Conservation (phyloP, 139 green algal genomes). For the Asterochloris erici region DNA sequence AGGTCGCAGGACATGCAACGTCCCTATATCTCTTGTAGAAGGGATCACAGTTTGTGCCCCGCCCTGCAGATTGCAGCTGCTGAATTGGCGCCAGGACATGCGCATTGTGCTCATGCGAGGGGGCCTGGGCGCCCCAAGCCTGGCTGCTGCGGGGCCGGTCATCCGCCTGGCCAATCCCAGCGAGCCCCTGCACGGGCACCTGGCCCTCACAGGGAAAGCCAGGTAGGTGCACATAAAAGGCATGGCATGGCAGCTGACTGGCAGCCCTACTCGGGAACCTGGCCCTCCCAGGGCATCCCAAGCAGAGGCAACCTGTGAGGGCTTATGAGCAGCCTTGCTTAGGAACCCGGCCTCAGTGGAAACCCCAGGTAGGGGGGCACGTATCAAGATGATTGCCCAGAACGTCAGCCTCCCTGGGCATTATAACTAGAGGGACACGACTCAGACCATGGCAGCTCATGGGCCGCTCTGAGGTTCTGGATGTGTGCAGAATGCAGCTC, state of each 20-base stretch:
- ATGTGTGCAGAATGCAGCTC: background rate
- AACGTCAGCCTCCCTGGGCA: no score
- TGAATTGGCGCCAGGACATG: constrained; percentile 33
- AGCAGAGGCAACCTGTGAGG: background rate
- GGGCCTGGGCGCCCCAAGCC: constrained; percentile 24
- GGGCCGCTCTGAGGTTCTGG: background rate
- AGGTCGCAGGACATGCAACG: background rate
- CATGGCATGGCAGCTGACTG: background rate
- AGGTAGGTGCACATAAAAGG: constrained; percentile 19
- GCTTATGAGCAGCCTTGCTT: background rate
- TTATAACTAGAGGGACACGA: no score
- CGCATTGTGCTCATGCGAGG: constrained; percentile 26
- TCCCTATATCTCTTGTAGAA: no score
- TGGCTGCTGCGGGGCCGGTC: constrained; percentile 14
- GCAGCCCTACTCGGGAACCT: background rate
- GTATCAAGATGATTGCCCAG: no score
- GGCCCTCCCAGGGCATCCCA: background rate
- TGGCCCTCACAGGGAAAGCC: constrained; percentile 36
- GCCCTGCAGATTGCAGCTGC: constrained; percentile 32
- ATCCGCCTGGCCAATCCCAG: constrained; percentile 38
- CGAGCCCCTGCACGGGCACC: constrained; percentile 41
- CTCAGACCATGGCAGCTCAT: no score
- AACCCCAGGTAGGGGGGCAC: no score
- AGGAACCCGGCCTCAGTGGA: no score
- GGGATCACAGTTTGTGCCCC: background rate